Percentiles rank a stretch among this genome's conserved stretches.
These are phyloP conservation scores for Trichoderma virens DNA, from an alignment of 495 filamentous ascomycete genomes.

Conservation along the genomic window DNA sequence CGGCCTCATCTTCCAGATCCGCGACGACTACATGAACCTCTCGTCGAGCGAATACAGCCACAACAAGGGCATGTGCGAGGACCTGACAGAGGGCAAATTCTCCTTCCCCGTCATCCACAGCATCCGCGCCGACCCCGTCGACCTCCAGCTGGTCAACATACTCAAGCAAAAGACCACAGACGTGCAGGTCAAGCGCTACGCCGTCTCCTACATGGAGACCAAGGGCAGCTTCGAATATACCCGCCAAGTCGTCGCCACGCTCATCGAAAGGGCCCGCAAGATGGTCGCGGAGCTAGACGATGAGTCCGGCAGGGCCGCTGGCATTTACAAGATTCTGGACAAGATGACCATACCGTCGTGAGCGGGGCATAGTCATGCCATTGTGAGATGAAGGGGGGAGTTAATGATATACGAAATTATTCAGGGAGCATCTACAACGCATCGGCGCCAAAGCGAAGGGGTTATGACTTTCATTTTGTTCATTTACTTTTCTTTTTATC, in stretches of 20 bases:
- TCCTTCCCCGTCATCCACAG: constrained; percentile 94
- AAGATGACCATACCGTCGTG: constrained; percentile 25
- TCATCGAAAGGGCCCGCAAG: constrained; percentile 57
- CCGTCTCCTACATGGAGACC: constrained; percentile 83
- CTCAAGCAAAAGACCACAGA: constrained; percentile 81
- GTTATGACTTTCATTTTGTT: no score
- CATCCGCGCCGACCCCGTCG: constrained; percentile 71
- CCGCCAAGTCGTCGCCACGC: constrained; percentile 54
- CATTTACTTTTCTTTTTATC: no score
- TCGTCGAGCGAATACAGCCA: constrained; percentile 62
- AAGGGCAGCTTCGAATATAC: constrained; percentile 88
- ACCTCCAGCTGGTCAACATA: constrained; percentile 83
- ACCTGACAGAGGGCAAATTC: constrained; percentile 97
- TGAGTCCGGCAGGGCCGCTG: constrained; percentile 33
- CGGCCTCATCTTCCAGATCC: constrained; percentile 92
- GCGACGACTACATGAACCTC: constrained; percentile 93
- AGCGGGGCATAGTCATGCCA: neutral
- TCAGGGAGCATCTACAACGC: neutral
- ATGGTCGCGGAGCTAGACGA: constrained; percentile 63
- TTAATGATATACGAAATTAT: neutral
- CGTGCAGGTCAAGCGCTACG: constrained; percentile 84
- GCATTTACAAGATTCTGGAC: constrained; percentile 46
- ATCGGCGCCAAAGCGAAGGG: neutral
- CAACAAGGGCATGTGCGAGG: constrained; percentile 94
- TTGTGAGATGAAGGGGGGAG: neutral